Percentiles rank a stretch among this genome's conserved stretches.
Evolutionary conservation across 345 rosid species (phyloP).

Genomic region (Melastoma malabathricum): DNA sequence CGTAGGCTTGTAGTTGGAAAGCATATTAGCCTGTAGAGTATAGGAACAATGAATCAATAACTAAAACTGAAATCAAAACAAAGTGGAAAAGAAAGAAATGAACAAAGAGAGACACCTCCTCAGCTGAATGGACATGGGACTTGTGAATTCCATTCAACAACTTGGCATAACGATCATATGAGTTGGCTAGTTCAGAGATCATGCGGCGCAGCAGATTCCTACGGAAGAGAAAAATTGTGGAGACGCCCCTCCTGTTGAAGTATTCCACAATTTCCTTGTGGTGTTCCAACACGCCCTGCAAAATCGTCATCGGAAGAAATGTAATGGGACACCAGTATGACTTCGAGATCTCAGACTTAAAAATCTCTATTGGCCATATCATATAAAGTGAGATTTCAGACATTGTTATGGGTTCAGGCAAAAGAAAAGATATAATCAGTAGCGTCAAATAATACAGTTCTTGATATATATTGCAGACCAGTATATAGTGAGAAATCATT

Average conservation of each 20-base stretch:
- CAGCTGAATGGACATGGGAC: constrained; percentile 87
- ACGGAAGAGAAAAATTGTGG: constrained; percentile 59
- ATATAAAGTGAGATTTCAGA: too few species aligned
- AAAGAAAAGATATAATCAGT: too few species aligned
- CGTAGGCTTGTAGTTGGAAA: constrained; percentile 65
- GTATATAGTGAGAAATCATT: too few species aligned
- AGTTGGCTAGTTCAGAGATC: constrained; percentile 80
- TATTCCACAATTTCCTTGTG: constrained; percentile 56
- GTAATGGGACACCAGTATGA: neutral
- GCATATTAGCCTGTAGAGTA: constrained; percentile 52
- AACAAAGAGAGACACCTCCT: constrained; percentile 45
- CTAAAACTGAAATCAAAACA: neutral
- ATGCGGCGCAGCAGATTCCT: constrained; percentile 68
- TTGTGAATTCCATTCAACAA: constrained; percentile 87
- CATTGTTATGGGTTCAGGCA: too few species aligned
- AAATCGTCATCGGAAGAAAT: constrained; percentile 2
- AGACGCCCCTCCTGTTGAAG: constrained; percentile 77
- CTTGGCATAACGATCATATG: constrained; percentile 76
- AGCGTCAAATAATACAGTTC: too few species aligned
- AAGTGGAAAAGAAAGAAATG: neutral
- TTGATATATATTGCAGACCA: too few species aligned
- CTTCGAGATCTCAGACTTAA: too few species aligned
- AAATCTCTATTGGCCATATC: too few species aligned
- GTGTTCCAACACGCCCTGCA: constrained; percentile 69
- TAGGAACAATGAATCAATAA: constrained; percentile 7